Evolutionary conservation across 176 grass and related monocot genomes (phyloP).

Genomic region (Avena sativa): DNA sequence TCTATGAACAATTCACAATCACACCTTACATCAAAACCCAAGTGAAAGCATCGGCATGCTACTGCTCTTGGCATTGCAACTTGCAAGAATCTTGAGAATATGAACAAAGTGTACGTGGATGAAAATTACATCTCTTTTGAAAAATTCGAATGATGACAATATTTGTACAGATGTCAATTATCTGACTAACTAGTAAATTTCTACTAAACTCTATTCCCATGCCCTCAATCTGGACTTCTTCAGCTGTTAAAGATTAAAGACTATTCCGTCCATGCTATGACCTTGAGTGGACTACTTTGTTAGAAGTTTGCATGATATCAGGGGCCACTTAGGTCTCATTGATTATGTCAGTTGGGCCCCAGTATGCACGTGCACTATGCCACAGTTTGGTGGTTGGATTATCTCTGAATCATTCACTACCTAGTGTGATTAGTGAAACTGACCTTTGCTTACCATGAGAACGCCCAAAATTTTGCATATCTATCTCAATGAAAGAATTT

Average conservation of each 20-base stretch:
- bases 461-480: constrained; percentile 36
- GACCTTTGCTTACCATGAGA: constrained; percentile 34
- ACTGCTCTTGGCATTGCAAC: constrained; percentile 28
- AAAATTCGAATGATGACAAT: constrained; percentile 13
- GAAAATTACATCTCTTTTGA: too few relatives aligned
- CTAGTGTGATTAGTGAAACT: constrained; percentile 48
- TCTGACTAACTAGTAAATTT: constrained; percentile 22
- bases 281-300: not conserved
- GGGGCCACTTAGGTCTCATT: not conserved
- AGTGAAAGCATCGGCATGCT: constrained; percentile 8
- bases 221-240: constrained; percentile 27
- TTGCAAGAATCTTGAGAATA: constrained; percentile 7
- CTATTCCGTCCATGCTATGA: constrained; percentile 40
- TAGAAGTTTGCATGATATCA: constrained; percentile 39
- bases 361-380: constrained; percentile 37
- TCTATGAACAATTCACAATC: constrained; percentile 13
- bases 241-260: constrained; percentile 42
- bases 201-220: not conserved
- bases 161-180: constrained; percentile 38
- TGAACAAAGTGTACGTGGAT: not conserved
- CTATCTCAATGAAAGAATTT: constrained; percentile 63
- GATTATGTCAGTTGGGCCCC: constrained; percentile 43
- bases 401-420: constrained; percentile 37
- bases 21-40: constrained; percentile 20
- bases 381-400: constrained; percentile 42